Conservation (phyloP, 2,329 filamentous ascomycete species). For the Ophiostoma ulmi region DNA sequence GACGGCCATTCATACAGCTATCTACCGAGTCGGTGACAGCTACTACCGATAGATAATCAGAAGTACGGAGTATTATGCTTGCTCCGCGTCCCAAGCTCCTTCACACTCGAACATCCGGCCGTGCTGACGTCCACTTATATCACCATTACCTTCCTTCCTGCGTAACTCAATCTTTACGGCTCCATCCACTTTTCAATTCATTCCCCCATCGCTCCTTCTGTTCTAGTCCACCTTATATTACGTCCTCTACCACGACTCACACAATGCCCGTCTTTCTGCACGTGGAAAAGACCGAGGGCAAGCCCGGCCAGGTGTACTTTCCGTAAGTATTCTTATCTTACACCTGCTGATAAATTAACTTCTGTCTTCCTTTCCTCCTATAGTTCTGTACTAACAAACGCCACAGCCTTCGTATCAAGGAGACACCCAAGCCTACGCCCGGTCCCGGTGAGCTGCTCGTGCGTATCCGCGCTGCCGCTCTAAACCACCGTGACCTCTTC, state of each 20-base stretch:
- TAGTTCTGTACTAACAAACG: neutral
- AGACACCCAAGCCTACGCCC: conserved; percentile 58
- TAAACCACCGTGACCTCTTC: conserved; percentile 95
- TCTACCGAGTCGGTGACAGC: neutral
- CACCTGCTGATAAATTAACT: neutral
- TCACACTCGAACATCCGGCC: neutral
- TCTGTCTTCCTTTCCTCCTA: neutral
- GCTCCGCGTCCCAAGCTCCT: neutral
- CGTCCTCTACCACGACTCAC: neutral
- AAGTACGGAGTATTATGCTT: neutral
- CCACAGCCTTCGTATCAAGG: conserved; percentile 54
- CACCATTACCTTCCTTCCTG: neutral
- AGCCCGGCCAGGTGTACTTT: conserved; percentile 84
- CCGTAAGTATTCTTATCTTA: conserved; percentile 46
- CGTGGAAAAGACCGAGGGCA: conserved; percentile 62
- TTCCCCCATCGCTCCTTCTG: neutral
- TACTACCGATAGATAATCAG: neutral
- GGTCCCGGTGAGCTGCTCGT: conserved; percentile 66
- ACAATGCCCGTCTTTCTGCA: conserved; percentile 54
- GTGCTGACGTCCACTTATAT: neutral
- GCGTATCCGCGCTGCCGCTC: conserved; percentile 68
- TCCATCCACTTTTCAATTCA: neutral
- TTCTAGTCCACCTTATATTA: neutral
- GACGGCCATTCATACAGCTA: no score
- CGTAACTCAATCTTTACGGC: neutral